phyloP scores from a whole-genome alignment of 2,329 filamentous ascomycete species.

The Daldinia sp. region DNA sequence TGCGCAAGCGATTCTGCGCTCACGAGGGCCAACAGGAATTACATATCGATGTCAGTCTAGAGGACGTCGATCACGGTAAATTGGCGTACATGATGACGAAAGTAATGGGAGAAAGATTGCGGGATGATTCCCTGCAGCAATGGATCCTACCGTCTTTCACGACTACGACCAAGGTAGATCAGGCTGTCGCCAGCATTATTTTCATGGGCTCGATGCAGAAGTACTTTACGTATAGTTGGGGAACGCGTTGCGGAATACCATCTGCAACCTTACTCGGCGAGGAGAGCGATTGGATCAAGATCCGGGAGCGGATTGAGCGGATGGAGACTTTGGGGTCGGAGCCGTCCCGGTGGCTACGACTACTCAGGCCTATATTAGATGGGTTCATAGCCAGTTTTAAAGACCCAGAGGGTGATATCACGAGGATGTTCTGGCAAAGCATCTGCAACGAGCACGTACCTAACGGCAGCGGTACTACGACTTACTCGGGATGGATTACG shows the following conservation, averaged over 20 bases:
- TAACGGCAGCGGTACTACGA: conserved; percentile 43
- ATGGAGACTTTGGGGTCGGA: conserved; percentile 35
- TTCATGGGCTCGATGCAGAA: conserved; percentile 56
- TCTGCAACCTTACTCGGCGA: conserved; percentile 57
- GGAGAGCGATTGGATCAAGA: conserved; percentile 51
- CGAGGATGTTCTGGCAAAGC: conserved; percentile 43
- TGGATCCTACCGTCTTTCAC: conserved; percentile 56
- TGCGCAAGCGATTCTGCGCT: conserved; percentile 52
- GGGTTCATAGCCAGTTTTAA: conserved; percentile 43
- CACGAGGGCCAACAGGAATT: conserved; percentile 50
- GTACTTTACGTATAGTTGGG: conserved; percentile 51
- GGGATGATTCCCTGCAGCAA: conserved; percentile 48
- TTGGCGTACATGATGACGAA: conserved; percentile 49
- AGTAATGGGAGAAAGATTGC: conserved; percentile 50
- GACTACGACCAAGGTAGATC: conserved; percentile 54
- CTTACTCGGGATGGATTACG: conserved; percentile 48
- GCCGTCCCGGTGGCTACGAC: conserved; percentile 31
- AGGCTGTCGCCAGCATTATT: conserved; percentile 49
- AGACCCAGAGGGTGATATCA: conserved; percentile 35
- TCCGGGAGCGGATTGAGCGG: conserved; percentile 32
- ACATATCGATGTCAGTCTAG: conserved; percentile 27
- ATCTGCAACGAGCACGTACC: conserved; percentile 42
- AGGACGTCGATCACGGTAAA: conserved; percentile 40
- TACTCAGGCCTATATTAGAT: conserved; percentile 41
- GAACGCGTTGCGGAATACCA: conserved; percentile 53